These are phyloP conservation scores for Trichoderma sp. DNA, from an alignment of 2,329 filamentous ascomycete species.

Conservation along the genomic window DNA sequence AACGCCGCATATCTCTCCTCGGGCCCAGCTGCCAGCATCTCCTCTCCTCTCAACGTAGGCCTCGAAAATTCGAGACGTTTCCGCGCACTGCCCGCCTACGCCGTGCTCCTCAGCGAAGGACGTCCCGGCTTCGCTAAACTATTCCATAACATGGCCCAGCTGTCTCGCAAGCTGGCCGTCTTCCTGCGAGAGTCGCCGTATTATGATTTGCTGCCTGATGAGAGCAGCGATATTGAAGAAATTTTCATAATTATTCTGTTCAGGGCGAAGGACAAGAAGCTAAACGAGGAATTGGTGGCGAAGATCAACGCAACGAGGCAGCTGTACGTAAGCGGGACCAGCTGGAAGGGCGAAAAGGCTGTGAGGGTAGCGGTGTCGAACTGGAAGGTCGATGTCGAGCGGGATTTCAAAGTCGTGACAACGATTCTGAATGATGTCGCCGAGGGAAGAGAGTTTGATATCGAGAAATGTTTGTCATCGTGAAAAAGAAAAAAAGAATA, in stretches of 20 bases:
- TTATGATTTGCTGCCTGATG: conserved; percentile 65
- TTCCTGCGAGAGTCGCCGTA: conserved; percentile 59
- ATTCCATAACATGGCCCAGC: conserved; percentile 66
- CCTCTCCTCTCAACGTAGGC: conserved; percentile 82
- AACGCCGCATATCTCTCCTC: conserved; percentile 76
- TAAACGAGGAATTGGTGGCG: conserved; percentile 66
- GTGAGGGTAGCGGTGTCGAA: conserved; percentile 83
- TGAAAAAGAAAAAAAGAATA: background rate
- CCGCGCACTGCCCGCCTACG: conserved; percentile 85
- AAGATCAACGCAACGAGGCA: conserved; percentile 70
- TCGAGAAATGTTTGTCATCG: conserved; percentile 18
- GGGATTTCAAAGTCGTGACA: conserved; percentile 64
- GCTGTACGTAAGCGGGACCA: conserved; percentile 81
- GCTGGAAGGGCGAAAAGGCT: conserved; percentile 70
- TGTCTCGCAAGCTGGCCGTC: conserved; percentile 65
- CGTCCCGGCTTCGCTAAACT: conserved; percentile 64
- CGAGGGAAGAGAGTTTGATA: conserved; percentile 30
- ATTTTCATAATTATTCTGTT: conserved; percentile 72
- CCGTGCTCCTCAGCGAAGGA: conserved; percentile 73
- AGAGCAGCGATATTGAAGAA: conserved; percentile 43
- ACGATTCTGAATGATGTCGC: conserved; percentile 57
- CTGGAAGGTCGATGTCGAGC: conserved; percentile 70
- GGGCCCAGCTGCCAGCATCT: conserved; percentile 47
- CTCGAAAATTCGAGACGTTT: conserved; percentile 91
- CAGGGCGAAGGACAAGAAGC: conserved; percentile 57